Evolutionary conservation across 805 yeast genomes (phyloP).

Genomic region (Hanseniaspora guilliermondii): DNA sequence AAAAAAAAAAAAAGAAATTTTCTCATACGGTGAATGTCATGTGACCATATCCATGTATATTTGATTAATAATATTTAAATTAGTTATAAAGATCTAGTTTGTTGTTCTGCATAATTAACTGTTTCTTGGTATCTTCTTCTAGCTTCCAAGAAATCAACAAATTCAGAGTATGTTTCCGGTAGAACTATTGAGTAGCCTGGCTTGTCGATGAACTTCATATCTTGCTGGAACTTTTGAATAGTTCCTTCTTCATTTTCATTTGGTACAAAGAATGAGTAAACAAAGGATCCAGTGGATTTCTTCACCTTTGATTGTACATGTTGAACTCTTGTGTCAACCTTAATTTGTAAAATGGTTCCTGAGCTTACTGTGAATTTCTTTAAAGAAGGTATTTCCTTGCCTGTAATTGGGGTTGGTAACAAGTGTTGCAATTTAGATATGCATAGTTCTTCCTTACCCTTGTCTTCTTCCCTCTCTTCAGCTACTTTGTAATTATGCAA

Average conservation of each 20-base stretch:
- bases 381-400: conserved; percentile 40
- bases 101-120: conserved; percentile 45
- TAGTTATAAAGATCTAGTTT: conserved; percentile 26
- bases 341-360: conserved; percentile 84
- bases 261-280: conserved; percentile 79
- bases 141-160: conserved; percentile 84
- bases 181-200: conserved; percentile 66
- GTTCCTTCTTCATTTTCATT: conserved; percentile 31
- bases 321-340: conserved; percentile 71
- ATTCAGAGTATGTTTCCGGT: conserved; percentile 80
- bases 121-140: conserved; percentile 81
- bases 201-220: conserved; percentile 12
- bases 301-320: conserved; percentile 47
- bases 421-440: conserved; percentile 32
- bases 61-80: conserved; percentile 2
- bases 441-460: conserved; percentile 15
- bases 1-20: conserved; percentile 10
- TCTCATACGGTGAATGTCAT: neutral
- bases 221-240: conserved; percentile 13
- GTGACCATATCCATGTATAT: neutral
- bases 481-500: conserved; percentile 34
- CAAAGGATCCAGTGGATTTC: conserved; percentile 73
- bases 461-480: conserved; percentile 16
- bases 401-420: conserved; percentile 32
- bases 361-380: conserved; percentile 43